These are phyloP conservation scores for Kodamaea sagamina DNA, from an alignment of 805 yeast genomes.

Conservation along the genomic window DNA sequence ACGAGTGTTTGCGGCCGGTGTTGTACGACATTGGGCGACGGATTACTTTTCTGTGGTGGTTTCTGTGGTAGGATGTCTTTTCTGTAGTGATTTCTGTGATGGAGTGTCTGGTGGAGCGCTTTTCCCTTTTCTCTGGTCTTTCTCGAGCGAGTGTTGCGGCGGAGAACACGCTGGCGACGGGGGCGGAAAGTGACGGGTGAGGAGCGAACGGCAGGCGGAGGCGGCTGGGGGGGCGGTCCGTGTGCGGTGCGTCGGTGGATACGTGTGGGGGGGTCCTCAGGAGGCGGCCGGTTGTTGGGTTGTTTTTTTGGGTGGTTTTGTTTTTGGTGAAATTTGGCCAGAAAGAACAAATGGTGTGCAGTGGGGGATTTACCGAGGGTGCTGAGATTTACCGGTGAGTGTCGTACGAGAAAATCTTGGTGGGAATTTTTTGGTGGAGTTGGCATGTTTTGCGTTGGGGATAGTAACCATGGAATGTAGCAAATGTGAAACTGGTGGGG, in stretches of 20 bases:
- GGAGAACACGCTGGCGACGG: too few species aligned
- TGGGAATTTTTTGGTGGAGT: neutral
- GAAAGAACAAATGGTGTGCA: neutral
- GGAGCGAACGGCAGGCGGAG: neutral
- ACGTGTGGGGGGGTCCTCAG: neutral
- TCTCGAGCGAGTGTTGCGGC: constrained; percentile 4
- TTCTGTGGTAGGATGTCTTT: too few species aligned
- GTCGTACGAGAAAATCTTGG: neutral
- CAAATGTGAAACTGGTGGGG: too few species aligned
- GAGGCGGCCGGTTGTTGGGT: neutral
- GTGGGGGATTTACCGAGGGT: neutral
- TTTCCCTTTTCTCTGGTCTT: too few species aligned
- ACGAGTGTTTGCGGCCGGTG: constrained; percentile 4
- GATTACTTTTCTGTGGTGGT: too few species aligned
- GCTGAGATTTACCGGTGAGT: neutral
- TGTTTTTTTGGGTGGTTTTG: constrained; percentile 5
- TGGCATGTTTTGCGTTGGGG: too few species aligned
- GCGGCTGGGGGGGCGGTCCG: neutral
- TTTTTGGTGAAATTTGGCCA: neutral
- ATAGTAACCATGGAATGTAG: too few species aligned
- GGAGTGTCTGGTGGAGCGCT: too few species aligned
- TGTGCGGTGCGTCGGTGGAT: neutral
- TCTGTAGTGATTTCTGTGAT: too few species aligned
- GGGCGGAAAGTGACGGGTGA: neutral
- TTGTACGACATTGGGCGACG: constrained; percentile 12